Evolutionary conservation across 305 asterid species (phyloP), one percentile per base, ranked within the genome.

Genomic region (Ajuga reptans): DNA sequence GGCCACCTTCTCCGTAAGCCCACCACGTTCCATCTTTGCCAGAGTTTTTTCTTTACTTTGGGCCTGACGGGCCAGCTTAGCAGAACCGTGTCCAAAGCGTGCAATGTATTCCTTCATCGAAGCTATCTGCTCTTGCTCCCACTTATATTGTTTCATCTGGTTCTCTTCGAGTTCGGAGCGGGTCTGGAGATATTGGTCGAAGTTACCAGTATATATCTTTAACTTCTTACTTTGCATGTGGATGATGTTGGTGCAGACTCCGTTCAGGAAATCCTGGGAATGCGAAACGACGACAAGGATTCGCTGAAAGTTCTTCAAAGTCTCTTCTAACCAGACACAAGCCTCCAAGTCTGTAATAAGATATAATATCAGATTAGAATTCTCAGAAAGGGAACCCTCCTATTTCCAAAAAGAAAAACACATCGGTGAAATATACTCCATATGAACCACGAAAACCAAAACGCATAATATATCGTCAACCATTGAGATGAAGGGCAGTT

Each of bases 71-170:
- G 99, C 99, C 10, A 94, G 91, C 75, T 94, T 94, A 50, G 99
- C 99, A 8, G 99, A 94, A 11, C 99, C 99, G 5, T 94, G 98
- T 14, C 99, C 99, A 65, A 94, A 94, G 0, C 99, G 98, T 50
- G 99, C 99, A 54, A 94, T 94, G 87, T 94, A 94, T 58, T 94
- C 99, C 84, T 94, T 94, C 99, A 94, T 94, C 0, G 79, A 68
- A 11, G 99, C 54, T 73, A 94, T 94, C 85, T 94, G 99, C 79
- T 94, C 99, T 78, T 91, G 99, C 86, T 94, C 98, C 99, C 99
- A 94, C 77, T 85, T 91, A 81, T 86, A 94, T 46, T 94, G 98
- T 75, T 94, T 94, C 98, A 94, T 94, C 76, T 94, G 99, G 77
- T 94, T 94, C 82, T 94, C 99, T 79, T 94, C 99, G 6, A 91